Evolutionary conservation across 2,329 filamentous ascomycete species (phyloP), one percentile per base, ranked within the genome.

Genomic region (Pseudocercospora crystallina): DNA sequence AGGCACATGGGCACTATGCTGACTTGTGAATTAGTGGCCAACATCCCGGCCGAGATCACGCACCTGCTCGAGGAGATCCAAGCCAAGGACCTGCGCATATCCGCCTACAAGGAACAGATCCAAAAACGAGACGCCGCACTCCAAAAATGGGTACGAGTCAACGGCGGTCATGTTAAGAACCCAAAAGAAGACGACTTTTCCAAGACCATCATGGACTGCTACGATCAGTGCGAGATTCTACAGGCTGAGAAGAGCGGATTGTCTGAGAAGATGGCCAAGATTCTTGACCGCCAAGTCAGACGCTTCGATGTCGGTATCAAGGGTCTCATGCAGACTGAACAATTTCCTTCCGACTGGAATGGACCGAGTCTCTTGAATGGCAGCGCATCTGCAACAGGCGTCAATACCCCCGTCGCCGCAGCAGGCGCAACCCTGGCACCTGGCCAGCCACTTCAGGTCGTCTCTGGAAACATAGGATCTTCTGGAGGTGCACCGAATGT

Each of bases 51-150:
- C 57, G 89, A 94, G 71, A 84, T 94, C 53, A 84, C 85, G 14
- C 90, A 91, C 73, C 79, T 92, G 56, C 86, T 91, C 64, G 88
- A 91, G 66, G 89, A 94, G 71, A 88, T 92, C 57, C 78, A 84
- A 65, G 85, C 88, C 67, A 92, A 91, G 69, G 89, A 95, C 67
- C 79, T 81, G 43, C 78, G 83, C 58, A 86, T 89, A 60, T 76
- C 82, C 64, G 84, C 89, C 41, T 85, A 85, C 66, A 76, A 85
- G 51, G 79, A 82, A 54, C 79, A 81, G 57, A 89, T 91, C 64
- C 80, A 83, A 35, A 83, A 86, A 51, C 84, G 85, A 58, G 89
- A 95, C 65, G 79, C 72, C 46, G 84, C 84, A 64, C 83, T 94
- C 35, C 89, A 95, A 66, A 89, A 87, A 71, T 91, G 84, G 76